phyloP scores from a whole-genome alignment of 2,329 filamentous ascomycete species.

The Calonectria ilicicola region DNA sequence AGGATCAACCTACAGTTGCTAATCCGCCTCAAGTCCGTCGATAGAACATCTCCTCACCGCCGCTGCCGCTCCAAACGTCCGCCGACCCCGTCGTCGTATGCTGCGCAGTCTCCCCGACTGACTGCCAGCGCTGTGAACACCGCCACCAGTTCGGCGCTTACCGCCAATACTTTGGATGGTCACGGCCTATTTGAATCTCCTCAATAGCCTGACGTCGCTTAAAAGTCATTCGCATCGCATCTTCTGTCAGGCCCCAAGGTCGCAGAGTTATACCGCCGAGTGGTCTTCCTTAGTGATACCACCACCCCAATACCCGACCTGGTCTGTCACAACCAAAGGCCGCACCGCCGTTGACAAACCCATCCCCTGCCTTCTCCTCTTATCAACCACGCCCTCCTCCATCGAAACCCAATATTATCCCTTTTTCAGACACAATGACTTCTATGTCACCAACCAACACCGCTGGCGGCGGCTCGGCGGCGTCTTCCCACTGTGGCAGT shows the following conservation, averaged over 20 bases:
- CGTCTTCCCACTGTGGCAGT: conserved; percentile 56
- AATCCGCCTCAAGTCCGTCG: conserved; percentile 31
- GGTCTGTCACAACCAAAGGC: conserved; percentile 49
- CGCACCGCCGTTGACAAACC: conserved; percentile 44
- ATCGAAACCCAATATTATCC: conserved; percentile 42
- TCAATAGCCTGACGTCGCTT: conserved; percentile 32
- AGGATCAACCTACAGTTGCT: conserved; percentile 32
- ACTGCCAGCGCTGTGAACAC: conserved; percentile 41
- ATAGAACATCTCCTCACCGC: conserved; percentile 18
- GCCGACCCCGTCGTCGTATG: conserved; percentile 40
- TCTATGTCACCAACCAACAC: conserved; percentile 60
- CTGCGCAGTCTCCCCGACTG: conserved; percentile 42
- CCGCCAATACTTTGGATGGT: conserved; percentile 47
- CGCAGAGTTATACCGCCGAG: conserved; percentile 40
- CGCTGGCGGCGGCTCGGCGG: conserved; percentile 46
- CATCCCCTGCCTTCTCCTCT: conserved; percentile 33
- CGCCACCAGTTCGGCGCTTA: conserved; percentile 48
- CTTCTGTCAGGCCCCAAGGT: conserved; percentile 37
- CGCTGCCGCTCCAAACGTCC: conserved; percentile 34
- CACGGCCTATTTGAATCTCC: conserved; percentile 39
- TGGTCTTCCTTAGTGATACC: conserved; percentile 43
- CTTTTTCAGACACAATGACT: conserved; percentile 54
- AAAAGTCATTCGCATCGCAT: conserved; percentile 29
- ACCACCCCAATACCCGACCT: conserved; percentile 39
- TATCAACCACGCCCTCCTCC: conserved; percentile 35